phyloP scores from a whole-genome alignment of 2,329 filamentous ascomycete species.

The Ophiognomonia clavigignenti-juglandacearum region DNA sequence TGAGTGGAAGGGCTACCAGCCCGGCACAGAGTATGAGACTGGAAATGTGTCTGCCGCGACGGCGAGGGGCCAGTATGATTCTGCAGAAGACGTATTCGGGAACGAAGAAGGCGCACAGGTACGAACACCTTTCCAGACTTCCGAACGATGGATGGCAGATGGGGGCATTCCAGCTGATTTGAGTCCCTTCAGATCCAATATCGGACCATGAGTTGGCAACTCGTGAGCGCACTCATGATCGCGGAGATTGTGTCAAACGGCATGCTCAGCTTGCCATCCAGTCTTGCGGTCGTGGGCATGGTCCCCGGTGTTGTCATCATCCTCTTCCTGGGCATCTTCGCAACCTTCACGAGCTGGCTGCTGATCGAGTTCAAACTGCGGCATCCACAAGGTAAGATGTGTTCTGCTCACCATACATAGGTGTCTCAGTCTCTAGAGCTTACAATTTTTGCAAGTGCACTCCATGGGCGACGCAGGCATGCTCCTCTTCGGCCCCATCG shows the following conservation, averaged over 20 bases:
- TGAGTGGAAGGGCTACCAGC: background rate
- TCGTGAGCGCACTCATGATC: constrained; percentile 50
- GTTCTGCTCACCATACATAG: too few relatives aligned
- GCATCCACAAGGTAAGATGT: constrained; percentile 44
- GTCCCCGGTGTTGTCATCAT: constrained; percentile 48
- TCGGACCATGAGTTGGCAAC: constrained; percentile 47
- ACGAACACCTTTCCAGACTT: background rate
- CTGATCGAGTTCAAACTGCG: constrained; percentile 48
- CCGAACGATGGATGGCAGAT: background rate
- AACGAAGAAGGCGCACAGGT: constrained; percentile 12
- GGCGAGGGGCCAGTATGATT: background rate
- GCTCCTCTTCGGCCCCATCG: constrained; percentile 47
- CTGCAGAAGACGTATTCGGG: constrained; percentile 8
- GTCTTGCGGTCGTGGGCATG: constrained; percentile 45
- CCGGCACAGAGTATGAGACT: constrained; percentile 1
- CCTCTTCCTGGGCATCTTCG: constrained; percentile 44
- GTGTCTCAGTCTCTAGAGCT: too few relatives aligned
- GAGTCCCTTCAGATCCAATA: constrained; percentile 45
- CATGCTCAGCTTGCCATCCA: constrained; percentile 48
- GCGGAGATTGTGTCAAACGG: constrained; percentile 51
- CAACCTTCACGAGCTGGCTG: constrained; percentile 44
- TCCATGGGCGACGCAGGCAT: constrained; percentile 52
- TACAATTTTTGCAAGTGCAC: too few relatives aligned
- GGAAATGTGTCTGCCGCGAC: background rate
- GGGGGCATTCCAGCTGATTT: too few relatives aligned